These are phyloP conservation scores for Trametopsis cervina DNA, from an alignment of 768 basidiomycete genomes.

Conservation along the genomic window DNA sequence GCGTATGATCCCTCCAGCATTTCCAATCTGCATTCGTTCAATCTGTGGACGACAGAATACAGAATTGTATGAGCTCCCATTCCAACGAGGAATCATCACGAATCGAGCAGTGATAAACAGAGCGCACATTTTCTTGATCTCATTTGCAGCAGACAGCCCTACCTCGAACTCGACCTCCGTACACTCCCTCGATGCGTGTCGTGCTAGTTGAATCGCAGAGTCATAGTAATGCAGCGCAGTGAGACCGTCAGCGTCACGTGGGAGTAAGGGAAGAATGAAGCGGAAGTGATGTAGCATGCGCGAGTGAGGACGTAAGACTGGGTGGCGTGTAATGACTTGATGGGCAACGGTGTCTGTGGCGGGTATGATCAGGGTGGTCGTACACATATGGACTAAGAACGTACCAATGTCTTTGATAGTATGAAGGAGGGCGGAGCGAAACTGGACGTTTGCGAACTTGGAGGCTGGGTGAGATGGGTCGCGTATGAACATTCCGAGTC, in stretches of 20 bases:
- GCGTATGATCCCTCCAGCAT: slow-evolving; percentile 42
- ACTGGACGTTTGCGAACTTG: slow-evolving; percentile 51
- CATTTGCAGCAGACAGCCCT: slow-evolving; percentile 54
- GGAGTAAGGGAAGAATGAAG: slow-evolving; percentile 58
- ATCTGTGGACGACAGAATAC: slow-evolving; percentile 26
- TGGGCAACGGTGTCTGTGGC: slow-evolving; percentile 59
- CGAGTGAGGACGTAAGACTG: slow-evolving; percentile 59
- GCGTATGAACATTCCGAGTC: not conserved
- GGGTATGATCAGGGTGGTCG: not conserved
- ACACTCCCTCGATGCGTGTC: slow-evolving; percentile 52
- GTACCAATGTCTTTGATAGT: slow-evolving; percentile 65
- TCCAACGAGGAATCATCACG: no score
- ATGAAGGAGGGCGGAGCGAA: slow-evolving; percentile 62
- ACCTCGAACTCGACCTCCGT: slow-evolving; percentile 60
- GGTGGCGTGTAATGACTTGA: slow-evolving; percentile 66
- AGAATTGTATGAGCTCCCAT: no score
- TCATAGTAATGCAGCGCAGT: slow-evolving; percentile 72
- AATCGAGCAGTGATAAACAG: not conserved
- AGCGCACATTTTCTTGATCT: slow-evolving; percentile 56
- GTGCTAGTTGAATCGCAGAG: slow-evolving; percentile 65
- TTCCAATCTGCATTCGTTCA: slow-evolving; percentile 58
- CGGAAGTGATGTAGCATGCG: slow-evolving; percentile 80
- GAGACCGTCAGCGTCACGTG: slow-evolving; percentile 54
- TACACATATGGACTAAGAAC: slow-evolving; percentile 16
- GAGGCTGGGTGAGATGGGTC: slow-evolving; percentile 34